These are phyloP conservation scores for Sporothrix phasma DNA, from an alignment of 2,329 filamentous ascomycete genomes.

Conservation along the genomic window DNA sequence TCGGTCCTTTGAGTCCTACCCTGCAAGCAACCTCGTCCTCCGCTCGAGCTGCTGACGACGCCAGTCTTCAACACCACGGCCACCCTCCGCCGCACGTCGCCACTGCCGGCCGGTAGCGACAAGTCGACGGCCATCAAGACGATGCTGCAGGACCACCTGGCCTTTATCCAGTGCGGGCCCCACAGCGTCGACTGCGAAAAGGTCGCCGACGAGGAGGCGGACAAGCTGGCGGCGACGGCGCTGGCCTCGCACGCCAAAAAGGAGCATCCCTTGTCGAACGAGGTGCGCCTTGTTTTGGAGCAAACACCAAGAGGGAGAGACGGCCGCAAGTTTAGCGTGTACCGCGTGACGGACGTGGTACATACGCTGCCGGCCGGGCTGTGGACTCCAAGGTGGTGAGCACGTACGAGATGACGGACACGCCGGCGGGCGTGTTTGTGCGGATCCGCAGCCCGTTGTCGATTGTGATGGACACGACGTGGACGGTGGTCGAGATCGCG, in stretches of 20 bases:
- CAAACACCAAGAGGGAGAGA: not conserved
- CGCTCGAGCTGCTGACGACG: too few species aligned
- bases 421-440: constrained; percentile 39
- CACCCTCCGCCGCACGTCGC: constrained; percentile 33
- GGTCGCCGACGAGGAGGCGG: constrained; percentile 24
- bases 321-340: constrained; percentile 30
- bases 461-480: constrained; percentile 44
- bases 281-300: constrained; percentile 11
- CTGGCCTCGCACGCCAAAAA: constrained; percentile 20
- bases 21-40: not conserved
- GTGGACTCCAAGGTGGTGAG: constrained; percentile 45
- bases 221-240: constrained; percentile 25
- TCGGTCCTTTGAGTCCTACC: not conserved
- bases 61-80: constrained; percentile 33
- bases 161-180: constrained; percentile 44
- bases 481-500: constrained; percentile 30
- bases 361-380: constrained; percentile 45
- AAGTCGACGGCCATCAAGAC: constrained; percentile 31
- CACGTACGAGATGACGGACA: constrained; percentile 43
- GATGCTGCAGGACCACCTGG: constrained; percentile 43
- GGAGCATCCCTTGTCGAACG: constrained; percentile 14
- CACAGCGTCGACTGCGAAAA: constrained; percentile 37
- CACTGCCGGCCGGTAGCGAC: constrained; percentile 32
- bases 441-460: constrained; percentile 41
- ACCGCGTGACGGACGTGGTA: constrained; percentile 40